Conservation (phyloP, 148 eudicot genomes). For the Chenopodium berlandieri region DNA sequence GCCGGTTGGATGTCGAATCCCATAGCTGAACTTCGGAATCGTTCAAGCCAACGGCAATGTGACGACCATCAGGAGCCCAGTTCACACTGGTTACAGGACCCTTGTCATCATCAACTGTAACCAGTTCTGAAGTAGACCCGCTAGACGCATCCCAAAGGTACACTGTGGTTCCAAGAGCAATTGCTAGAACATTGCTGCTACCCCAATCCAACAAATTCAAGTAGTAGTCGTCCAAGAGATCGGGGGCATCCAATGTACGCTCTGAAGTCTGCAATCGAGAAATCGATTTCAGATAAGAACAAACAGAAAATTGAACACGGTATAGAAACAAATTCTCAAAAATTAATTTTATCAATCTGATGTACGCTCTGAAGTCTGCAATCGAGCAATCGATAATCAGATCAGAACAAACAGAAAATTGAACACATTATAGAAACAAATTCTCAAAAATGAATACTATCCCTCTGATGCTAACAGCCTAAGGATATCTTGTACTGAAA, state of each 20-base stretch:
- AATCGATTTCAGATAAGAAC: background rate
- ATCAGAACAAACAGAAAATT: background rate
- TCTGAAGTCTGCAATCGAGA: slow-evolving; percentile 62
- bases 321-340: background rate
- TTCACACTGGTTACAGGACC: slow-evolving; percentile 96
- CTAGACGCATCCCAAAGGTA: slow-evolving; percentile 89
- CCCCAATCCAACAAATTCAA: slow-evolving; percentile 94
- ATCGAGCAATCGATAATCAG: background rate
- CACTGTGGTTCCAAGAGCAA: slow-evolving; percentile 87
- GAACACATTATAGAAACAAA: background rate
- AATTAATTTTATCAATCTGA: background rate
- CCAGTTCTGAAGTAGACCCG: slow-evolving; percentile 78
- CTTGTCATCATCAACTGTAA: slow-evolving; percentile 70
- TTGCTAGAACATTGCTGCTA: slow-evolving; percentile 77
- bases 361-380: slow-evolving; percentile 85
- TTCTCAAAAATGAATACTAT: no score
- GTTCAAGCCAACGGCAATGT: slow-evolving; percentile 82
- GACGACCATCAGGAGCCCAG: slow-evolving; percentile 96
- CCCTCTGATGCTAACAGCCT: background rate
- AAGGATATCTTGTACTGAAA: background rate
- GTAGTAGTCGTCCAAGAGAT: slow-evolving; percentile 82
- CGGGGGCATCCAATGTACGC: slow-evolving; percentile 91
- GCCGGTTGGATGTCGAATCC: slow-evolving; percentile 75
- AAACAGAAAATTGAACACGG: background rate
- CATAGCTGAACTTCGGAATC: slow-evolving; percentile 89